Evolutionary conservation across 1,139 yeast genomes (phyloP), one percentile per base, ranked within the genome.

Genomic region (Sugiyamaella japonica): DNA sequence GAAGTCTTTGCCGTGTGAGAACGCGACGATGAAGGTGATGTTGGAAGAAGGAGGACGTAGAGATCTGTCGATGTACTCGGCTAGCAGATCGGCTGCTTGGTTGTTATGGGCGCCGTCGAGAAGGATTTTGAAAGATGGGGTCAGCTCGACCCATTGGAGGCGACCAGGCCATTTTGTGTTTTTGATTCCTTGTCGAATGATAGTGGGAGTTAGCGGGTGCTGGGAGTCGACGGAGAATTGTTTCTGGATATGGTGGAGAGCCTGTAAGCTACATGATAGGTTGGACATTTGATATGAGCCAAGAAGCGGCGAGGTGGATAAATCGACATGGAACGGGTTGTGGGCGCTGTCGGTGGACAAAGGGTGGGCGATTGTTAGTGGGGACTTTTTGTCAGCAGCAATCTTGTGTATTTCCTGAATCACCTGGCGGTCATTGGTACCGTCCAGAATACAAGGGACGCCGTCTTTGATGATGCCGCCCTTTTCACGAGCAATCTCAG

Each of bases 31-130:
- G 66, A 84, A 88, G 0, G 84, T 77, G 3, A 86, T 62, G 3
- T 38, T 41, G 12, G 53, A 43, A 15, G 17, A 4, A 1, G 67
- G 62, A 1, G 54, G 17, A 32, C 70, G 55, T 56, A 68, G 60
- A 29, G 62, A 47, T 0, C 55, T 47, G 7, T 70, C 64, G 1
- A 84, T 65, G 61, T 73, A 83, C 43, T 72, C 71, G 0, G 77
- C 79, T 38, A 93, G 73, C 63, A 86, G 89, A 25, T 73, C 70
- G 0, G 97, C 95, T 0, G 97, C 96, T 60, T 85, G 83, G 16
- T 82, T 83, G 66, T 93, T 93, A 68, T 93, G 99, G 0, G 98
- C 98, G 1, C 99, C 99, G 70, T 93, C 99, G 1, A 90, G 63
- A 7, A 89, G 69, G 0, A 85, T 71, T 70, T 1, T 86, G 86